These are phyloP conservation scores for Lepidium sativum DNA, from an alignment of 345 rosid genomes.

Conservation along the genomic window DNA sequence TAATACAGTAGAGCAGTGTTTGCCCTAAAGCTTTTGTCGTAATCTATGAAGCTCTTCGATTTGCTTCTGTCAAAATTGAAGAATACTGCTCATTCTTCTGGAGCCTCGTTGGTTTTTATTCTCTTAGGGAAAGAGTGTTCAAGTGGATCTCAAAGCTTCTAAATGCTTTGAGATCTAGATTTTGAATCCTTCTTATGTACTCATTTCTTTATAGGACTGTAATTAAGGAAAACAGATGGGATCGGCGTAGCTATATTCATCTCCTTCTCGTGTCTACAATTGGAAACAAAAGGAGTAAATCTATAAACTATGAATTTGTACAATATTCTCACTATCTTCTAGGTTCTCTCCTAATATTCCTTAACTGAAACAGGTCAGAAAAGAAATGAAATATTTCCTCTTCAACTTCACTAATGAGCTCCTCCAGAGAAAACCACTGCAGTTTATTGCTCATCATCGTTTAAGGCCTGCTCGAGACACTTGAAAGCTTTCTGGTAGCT, in stretches of 20 bases:
- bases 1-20: conserved; percentile 1
- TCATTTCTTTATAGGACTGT: neutral
- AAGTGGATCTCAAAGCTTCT: neutral
- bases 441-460: neutral
- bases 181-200: neutral
- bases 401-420: conserved; percentile 13
- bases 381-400: conserved; percentile 7
- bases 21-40: conserved; percentile 5
- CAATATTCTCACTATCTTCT: conserved; percentile 12
- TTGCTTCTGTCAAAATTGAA: neutral
- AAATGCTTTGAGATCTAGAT: neutral
- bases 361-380: conserved; percentile 11
- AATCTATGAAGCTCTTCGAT: conserved; percentile 1
- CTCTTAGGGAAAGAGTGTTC: neutral
- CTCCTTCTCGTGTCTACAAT: too few species aligned
- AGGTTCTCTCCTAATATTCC: conserved; percentile 14
- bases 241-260: neutral
- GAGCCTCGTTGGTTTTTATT: neutral
- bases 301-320: conserved; percentile 4
- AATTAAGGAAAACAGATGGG: neutral
- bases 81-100: neutral
- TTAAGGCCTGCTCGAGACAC: conserved; percentile 41
- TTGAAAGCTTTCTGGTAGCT: conserved; percentile 62
- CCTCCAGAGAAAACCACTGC: conserved; percentile 13
- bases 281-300: neutral